Percentiles rank a stretch among this genome's conserved stretches.
phyloP scores from a whole-genome alignment of 163 green algal species.

The Chloroidium sp. region DNA sequence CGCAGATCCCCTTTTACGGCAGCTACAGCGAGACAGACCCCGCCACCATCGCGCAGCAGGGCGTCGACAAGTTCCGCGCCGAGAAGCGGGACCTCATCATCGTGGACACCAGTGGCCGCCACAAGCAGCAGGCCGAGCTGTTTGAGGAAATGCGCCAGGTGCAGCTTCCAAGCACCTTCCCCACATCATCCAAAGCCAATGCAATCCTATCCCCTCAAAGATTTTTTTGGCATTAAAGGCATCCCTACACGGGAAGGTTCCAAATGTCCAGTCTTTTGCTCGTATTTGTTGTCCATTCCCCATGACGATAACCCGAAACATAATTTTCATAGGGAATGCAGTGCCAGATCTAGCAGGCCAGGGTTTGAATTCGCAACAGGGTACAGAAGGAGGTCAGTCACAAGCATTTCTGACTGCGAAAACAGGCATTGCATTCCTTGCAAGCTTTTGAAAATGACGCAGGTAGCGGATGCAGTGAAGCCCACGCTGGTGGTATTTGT shows the following conservation, averaged over 20 bases:
- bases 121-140: constrained; percentile 94
- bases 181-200: not conserved
- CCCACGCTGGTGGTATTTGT: constrained; percentile 94
- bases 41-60: constrained; percentile 78
- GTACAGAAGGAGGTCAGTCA: too few species aligned
- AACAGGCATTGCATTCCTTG: too few species aligned
- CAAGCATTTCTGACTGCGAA: too few species aligned
- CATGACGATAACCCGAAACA: too few species aligned
- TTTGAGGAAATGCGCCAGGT: constrained; percentile 98
- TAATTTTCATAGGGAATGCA: too few species aligned
- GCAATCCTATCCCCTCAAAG: not conserved
- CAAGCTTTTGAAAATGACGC: too few species aligned
- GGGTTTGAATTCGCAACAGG: too few species aligned
- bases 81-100: constrained; percentile 94
- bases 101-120: constrained; percentile 91
- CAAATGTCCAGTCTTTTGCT: too few species aligned
- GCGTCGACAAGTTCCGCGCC: constrained; percentile 84
- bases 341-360: too few species aligned
- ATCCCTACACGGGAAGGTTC: too few species aligned
- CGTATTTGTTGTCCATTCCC: too few species aligned
- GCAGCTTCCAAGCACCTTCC: too few species aligned
- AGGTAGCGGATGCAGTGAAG: constrained; percentile 53
- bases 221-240: not conserved
- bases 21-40: constrained; percentile 95
- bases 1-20: constrained; percentile 85